Conservation (phyloP, 2,329 filamentous ascomycete species). For the Metarhizium rileyi region DNA sequence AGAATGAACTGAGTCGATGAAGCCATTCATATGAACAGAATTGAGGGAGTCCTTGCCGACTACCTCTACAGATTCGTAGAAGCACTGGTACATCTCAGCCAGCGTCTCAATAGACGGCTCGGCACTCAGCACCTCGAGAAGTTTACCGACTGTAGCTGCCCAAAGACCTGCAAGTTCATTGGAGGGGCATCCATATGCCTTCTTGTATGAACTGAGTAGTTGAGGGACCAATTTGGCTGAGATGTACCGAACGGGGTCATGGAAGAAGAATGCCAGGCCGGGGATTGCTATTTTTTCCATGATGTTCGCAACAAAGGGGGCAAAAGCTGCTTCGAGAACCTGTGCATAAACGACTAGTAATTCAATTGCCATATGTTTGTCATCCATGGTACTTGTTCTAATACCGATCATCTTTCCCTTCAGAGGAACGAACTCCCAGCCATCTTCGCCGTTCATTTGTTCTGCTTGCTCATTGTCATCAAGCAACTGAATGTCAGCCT, state of each 20-base stretch:
- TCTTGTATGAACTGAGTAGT: constrained; percentile 88
- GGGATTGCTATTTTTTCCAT: constrained; percentile 96
- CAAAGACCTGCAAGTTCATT: constrained; percentile 74
- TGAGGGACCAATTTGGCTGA: constrained; percentile 92
- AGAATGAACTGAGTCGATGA: constrained; percentile 77
- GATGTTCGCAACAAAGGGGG: constrained; percentile 82
- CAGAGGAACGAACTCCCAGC: constrained; percentile 93
- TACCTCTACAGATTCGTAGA: constrained; percentile 96
- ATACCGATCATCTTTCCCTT: constrained; percentile 99
- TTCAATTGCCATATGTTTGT: constrained; percentile 99
- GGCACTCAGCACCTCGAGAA: constrained; percentile 84
- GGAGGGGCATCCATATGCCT: constrained; percentile 73
- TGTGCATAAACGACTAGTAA: constrained; percentile 95
- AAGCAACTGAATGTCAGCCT: constrained; percentile 92
- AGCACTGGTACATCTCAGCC: constrained; percentile 99
- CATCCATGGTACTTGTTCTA: constrained; percentile 90
- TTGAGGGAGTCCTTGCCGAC: constrained; percentile 77
- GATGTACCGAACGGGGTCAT: constrained; percentile 90
- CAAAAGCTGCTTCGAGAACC: constrained; percentile 86
- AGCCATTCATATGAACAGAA: constrained; percentile 69
- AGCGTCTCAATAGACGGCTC: constrained; percentile 94
- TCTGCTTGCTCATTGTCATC: constrained; percentile 94
- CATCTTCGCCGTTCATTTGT: constrained; percentile 85
- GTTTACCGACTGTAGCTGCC: constrained; percentile 76
- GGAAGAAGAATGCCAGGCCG: constrained; percentile 96